Base-by-base conservation (phyloP, 768 basidiomycete genomes). In the Tricholoma flavovirens region DNA sequence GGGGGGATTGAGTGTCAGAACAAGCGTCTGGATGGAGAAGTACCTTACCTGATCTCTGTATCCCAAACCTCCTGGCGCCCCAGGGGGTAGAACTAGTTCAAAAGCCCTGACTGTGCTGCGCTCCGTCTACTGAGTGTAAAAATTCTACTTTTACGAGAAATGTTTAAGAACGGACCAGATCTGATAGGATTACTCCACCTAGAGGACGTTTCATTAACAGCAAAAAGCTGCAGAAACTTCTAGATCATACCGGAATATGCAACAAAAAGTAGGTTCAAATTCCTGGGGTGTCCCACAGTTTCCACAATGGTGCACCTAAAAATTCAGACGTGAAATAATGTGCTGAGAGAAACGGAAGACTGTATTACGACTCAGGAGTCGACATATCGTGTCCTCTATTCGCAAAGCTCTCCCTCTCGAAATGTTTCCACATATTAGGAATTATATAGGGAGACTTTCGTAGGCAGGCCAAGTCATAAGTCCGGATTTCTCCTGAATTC, bases 1-100 rank as follows among this genome's bases (percentile, higher is more conserved):
- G 55, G 30, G 29, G 55, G 26, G 30, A 49, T 29, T 38, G 21
- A 33, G 49, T 17, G 21, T 46, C 32, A 46, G 5, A 35, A 51
- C 4, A 36, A 42, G 7, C 45, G 9, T 29, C 55, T 49, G 12
- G 21, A 36, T 10, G 21, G n/a, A 11, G 17, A 24, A 21, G 14
- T 32, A 9, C 51, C 78, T 67, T 60, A 88, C 88, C 24, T 73
- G 71, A 54, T 75, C 71, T 12, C 73, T 69, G 67, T 87, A 88
- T 10, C 84, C 84, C 21, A 74, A 71, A 3, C 90, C 90, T 52
- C 91, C 92, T 3, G 89, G 88, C 6, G 92, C 89, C 33, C 93
- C 92, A 4, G 92, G 88, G 19, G 86, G 82, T 5, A 93, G 64
- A 5, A 82, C 70, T 49, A 88, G 73, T 66, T 90, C 88, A 65